These are phyloP conservation scores for Ceratobasidium sp. DNA, from an alignment of 1,284 basidiomycete genomes.

Conservation along the genomic window DNA sequence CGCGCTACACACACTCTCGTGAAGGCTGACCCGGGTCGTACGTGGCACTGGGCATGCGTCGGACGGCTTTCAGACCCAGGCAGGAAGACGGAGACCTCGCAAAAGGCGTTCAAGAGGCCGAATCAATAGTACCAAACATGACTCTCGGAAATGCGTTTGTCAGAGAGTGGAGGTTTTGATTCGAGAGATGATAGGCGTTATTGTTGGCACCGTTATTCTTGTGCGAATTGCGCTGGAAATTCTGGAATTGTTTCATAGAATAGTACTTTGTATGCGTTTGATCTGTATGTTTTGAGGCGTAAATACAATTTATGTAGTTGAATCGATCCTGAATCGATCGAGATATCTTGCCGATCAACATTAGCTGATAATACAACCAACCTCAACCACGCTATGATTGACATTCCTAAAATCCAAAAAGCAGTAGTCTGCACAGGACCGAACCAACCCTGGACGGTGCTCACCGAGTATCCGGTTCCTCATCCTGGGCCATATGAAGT, in stretches of 20 bases:
- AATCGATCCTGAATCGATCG: constrained; percentile 8
- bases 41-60: constrained; percentile 51
- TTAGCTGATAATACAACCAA: neutral
- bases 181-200: constrained; percentile 50
- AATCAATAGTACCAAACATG: constrained; percentile 48
- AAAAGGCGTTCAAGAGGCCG: constrained; percentile 48
- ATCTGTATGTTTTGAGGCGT: neutral
- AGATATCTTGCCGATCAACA: neutral
- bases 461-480: neutral
- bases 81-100: constrained; percentile 49
- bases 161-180: constrained; percentile 48
- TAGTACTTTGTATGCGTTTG: neutral
- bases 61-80: constrained; percentile 50
- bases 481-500: constrained; percentile 19
- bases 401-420: constrained; percentile 25
- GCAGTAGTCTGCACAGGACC: constrained; percentile 30
- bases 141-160: constrained; percentile 46
- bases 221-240: constrained; percentile 32
- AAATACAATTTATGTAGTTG: neutral
- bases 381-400: neutral
- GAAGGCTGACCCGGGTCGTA: constrained; percentile 50
- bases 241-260: neutral
- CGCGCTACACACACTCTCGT: constrained; percentile 48
- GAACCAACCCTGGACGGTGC: constrained; percentile 21
- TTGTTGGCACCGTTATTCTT: constrained; percentile 15